phyloP scores from a whole-genome alignment of 2,329 filamentous ascomycete genomes.

The Truncatella angustata region DNA sequence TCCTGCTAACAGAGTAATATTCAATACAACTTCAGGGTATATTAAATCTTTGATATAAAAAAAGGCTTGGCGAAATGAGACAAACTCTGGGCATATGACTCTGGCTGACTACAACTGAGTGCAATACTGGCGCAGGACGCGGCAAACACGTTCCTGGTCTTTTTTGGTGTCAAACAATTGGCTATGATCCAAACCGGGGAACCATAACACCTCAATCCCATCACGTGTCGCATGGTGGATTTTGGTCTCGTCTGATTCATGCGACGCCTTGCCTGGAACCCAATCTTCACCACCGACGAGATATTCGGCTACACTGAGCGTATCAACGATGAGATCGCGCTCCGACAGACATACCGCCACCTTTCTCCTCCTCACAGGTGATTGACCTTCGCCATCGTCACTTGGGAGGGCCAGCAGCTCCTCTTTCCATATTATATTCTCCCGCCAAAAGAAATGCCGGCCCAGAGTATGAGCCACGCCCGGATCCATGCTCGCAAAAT shows the following conservation, averaged over 20 bases:
- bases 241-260: constrained; percentile 12
- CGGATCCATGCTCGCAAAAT: constrained; percentile 67
- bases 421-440: constrained; percentile 70
- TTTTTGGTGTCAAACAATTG: constrained; percentile 51
- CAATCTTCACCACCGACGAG: constrained; percentile 39
- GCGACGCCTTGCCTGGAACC: constrained; percentile 12
- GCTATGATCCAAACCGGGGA: constrained; percentile 60
- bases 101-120: neutral
- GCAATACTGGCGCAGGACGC: constrained; percentile 26
- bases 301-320: constrained; percentile 55
- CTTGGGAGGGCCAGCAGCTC: constrained; percentile 43
- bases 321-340: constrained; percentile 64
- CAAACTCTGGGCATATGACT: neutral
- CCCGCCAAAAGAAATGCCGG: constrained; percentile 68
- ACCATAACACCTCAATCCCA: constrained; percentile 59
- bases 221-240: constrained; percentile 23
- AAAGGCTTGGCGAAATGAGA: no score
- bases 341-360: constrained; percentile 59
- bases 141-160: constrained; percentile 24
- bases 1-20: no score
- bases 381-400: neutral
- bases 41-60: no score
- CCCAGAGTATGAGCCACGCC: constrained; percentile 64
- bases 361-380: constrained; percentile 12
- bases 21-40: no score